These are phyloP conservation scores for Torulaspora indica DNA, from an alignment of 805 yeast species.

Conservation along the genomic window DNA sequence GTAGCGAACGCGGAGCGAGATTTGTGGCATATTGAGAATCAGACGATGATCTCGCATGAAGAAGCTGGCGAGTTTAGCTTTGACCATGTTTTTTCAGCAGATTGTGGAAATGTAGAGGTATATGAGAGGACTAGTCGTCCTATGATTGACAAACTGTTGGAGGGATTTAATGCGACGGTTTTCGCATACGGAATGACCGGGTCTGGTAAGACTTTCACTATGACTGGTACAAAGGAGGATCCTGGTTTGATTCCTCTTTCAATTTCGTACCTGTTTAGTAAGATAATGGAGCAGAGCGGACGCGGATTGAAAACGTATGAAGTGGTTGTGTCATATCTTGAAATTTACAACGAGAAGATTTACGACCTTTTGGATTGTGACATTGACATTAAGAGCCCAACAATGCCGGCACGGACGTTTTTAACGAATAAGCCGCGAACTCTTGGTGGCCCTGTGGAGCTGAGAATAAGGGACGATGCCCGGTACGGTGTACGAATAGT, in stretches of 20 bases:
- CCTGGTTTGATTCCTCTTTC: conserved; percentile 73
- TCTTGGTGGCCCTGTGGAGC: conserved; percentile 41
- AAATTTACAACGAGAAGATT: conserved; percentile 84
- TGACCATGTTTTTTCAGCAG: conserved; percentile 71
- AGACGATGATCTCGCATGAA: conserved; percentile 43
- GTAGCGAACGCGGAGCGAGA: conserved; percentile 32
- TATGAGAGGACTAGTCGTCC: conserved; percentile 53
- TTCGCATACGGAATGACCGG: conserved; percentile 97
- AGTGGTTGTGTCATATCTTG: conserved; percentile 68
- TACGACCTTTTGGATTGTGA: conserved; percentile 57
- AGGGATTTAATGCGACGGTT: conserved; percentile 81
- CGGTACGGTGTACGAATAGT: conserved; percentile 65
- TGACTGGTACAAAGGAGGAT: conserved; percentile 63
- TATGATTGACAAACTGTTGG: conserved; percentile 50
- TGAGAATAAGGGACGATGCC: conserved; percentile 74
- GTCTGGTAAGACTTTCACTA: conserved; percentile 82
- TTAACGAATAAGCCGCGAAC: conserved; percentile 7
- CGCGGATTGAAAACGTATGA: conserved; percentile 34
- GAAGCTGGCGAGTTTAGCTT: conserved; percentile 65
- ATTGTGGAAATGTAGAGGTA: conserved; percentile 51
- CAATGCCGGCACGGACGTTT: conserved; percentile 16
- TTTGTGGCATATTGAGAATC: conserved; percentile 32
- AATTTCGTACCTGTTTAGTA: conserved; percentile 46
- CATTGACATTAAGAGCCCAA: not conserved
- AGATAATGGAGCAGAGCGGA: conserved; percentile 35